Percentiles rank a stretch among this genome's conserved stretches.
Evolutionary conservation across 2,329 filamentous ascomycete genomes (phyloP).

Genomic region (Penicillium sp.): DNA sequence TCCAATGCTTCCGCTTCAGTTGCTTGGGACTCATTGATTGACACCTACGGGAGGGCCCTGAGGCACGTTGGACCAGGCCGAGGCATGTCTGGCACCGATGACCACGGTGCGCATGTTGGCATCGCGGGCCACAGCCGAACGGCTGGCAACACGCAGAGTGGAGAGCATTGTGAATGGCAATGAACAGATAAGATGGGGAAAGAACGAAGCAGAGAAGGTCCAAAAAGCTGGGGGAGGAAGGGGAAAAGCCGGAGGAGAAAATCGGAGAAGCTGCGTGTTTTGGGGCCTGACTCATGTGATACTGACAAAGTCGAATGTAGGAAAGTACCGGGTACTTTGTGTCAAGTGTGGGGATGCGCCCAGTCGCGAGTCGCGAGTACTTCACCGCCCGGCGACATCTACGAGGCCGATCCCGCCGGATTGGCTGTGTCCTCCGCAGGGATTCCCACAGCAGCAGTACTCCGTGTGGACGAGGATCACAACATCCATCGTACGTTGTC

Average conservation of each 20-base stretch:
- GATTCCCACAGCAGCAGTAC: neutral
- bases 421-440: conserved; percentile 13
- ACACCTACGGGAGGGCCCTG: conserved; percentile 88
- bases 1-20: conserved; percentile 1
- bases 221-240: conserved; percentile 13
- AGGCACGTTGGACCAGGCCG: conserved; percentile 86
- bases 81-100: conserved; percentile 62
- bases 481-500: neutral
- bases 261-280: conserved; percentile 27
- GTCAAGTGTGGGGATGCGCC: conserved; percentile 6
- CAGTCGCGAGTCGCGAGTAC: conserved; percentile 19
- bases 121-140: conserved; percentile 42
- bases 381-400: conserved; percentile 5
- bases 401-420: neutral
- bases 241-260: conserved; percentile 20
- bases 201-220: neutral
- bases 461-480: neutral
- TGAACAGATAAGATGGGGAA: conserved; percentile 13
- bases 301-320: neutral
- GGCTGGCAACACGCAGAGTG: conserved; percentile 47
- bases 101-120: conserved; percentile 41
- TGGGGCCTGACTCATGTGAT: conserved; percentile 28
- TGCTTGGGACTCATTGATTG: neutral
- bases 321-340: conserved; percentile 19
- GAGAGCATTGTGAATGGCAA: conserved; percentile 45